Conservation (phyloP, 805 yeast genomes). For the Candida dajiaensis region DNA sequence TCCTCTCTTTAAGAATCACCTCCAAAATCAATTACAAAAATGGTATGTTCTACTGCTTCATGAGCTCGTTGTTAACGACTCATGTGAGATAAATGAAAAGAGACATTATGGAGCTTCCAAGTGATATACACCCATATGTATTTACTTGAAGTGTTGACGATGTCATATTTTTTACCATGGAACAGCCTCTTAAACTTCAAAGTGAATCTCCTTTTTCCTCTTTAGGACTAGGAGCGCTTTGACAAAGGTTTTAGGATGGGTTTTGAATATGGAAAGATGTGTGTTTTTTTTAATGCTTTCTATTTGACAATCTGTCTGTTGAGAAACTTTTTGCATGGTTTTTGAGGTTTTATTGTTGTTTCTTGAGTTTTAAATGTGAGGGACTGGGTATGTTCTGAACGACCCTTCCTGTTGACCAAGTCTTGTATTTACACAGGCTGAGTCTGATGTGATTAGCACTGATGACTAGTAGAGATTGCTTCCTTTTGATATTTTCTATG, state of each 20-base stretch:
- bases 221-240: background rate
- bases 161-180: background rate
- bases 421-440: background rate
- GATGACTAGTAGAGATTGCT: background rate
- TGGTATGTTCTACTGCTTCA: background rate
- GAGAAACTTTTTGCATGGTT: background rate
- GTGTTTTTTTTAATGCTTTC: background rate
- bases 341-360: background rate
- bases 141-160: background rate
- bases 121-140: background rate
- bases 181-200: background rate
- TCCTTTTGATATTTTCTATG: background rate
- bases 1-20: background rate
- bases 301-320: background rate
- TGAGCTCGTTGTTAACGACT: background rate
- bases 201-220: background rate
- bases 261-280: background rate
- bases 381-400: background rate
- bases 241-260: background rate
- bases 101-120: conserved; percentile 1
- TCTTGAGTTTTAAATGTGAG: background rate
- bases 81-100: background rate
- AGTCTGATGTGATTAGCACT: background rate
- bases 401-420: background rate
- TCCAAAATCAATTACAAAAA: background rate